Evolutionary conservation across 345 rosid species (phyloP), one percentile per base, ranked within the genome.

Genomic region (Acer yangbiense): DNA sequence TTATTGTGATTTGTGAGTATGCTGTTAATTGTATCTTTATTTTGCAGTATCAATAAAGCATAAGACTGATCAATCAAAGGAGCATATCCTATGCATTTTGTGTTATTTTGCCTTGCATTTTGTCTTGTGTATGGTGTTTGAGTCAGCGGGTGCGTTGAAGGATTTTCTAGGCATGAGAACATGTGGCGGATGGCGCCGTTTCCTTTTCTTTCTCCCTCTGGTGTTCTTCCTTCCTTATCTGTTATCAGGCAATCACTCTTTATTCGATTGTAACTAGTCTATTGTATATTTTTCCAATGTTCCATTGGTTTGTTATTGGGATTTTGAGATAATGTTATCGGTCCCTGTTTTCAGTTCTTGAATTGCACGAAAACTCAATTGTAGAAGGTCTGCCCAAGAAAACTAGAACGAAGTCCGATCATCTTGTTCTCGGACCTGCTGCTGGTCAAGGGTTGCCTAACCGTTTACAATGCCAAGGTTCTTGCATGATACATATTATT

Each of bases 401-500:
- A 64, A 83, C 39, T 25, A 85, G 75, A 66, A 85, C 80, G 77
- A 92, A 96, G 77, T 78, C 83, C 50, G 94, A 92, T 78, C 98
- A 90, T 79, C 81, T 96, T 57, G 88, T 96, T 77, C 82, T 91
- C 61, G 99, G 88, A 11, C 88, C 88, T 50, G 87, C 87, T 16
- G 90, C 98, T 68, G 99, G 98, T 50, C 85, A 86, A 84, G 98
- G 98, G 85, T 88, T 91, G 73, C 88, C 86, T 2, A 83, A 94
- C 76, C 95, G 98, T 48, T 83, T 94, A 82, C 97, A 94, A 69
- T 94, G 98, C 81, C 86, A 68, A 89, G 97, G 98, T 96, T 82
- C 57, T 23, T 65, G 4, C 52, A 13, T 6, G 17, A 6, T 61
- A 12, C 23, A 7, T 74, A 16, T 62, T 17, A 74, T 13, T 46